phyloP scores from a whole-genome alignment of 208 protist species.

The Acanthamoeba lugdunensis region DNA sequence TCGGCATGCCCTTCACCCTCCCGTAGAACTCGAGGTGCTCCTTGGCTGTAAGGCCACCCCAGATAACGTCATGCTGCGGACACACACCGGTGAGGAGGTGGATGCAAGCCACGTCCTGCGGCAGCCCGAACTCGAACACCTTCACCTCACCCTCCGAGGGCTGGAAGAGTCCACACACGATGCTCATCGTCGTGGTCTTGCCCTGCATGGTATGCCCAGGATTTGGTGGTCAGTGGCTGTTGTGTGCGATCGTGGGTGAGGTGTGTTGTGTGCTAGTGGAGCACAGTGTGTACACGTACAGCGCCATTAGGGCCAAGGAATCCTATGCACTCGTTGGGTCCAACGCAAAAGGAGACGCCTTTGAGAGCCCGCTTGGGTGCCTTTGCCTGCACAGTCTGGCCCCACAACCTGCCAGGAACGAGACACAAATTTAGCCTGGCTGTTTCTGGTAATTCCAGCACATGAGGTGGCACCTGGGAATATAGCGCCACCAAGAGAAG shows the following conservation, averaged over 20 bases:
- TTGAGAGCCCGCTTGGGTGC: conserved; percentile 4
- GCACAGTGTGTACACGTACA: not conserved
- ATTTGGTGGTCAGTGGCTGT: no score
- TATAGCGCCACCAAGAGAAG: conserved; percentile 6
- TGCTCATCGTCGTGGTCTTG: conserved; percentile 82
- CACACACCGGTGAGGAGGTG: conserved; percentile 73
- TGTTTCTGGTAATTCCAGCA: no score
- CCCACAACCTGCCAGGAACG: no score
- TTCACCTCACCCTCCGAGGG: conserved; percentile 38
- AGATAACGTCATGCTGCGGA: conserved; percentile 72
- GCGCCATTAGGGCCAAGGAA: conserved; percentile 83
- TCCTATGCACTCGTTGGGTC: conserved; percentile 33
- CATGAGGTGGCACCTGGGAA: not conserved
- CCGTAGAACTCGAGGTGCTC: conserved; percentile 73
- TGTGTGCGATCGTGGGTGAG: no score
- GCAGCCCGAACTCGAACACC: conserved; percentile 54
- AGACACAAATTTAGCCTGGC: no score
- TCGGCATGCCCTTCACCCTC: conserved; percentile 15
- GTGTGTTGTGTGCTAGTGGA: not conserved
- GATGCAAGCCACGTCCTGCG: not conserved
- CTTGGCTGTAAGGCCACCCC: conserved; percentile 15
- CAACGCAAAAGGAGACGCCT: not conserved
- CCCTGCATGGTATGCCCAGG: conserved; percentile 30
- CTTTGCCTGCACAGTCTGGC: no score
- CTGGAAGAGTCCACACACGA: conserved; percentile 53